A percentile compares a stretch with the other conserved stretches of the same genome.
Conservation (phyloP, 169 alveolate species). For the Cryptosporidium xiaoi region DNA sequence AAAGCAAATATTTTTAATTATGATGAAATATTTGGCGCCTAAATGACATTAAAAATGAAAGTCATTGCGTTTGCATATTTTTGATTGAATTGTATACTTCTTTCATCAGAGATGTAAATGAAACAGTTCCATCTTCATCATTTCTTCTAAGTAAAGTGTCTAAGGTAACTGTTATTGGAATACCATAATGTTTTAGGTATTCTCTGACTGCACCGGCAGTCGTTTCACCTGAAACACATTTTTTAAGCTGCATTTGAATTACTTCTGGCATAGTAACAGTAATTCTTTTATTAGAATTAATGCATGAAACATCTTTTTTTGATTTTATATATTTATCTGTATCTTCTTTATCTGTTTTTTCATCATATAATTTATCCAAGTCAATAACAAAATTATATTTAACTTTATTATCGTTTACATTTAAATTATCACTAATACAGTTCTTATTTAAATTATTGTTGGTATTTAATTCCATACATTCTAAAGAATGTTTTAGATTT, state of each 20-base stretch:
- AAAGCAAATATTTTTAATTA: neutral
- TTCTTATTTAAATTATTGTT: neutral
- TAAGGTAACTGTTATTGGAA: constrained; percentile 33
- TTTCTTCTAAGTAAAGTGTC: constrained; percentile 59
- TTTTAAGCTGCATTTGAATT: constrained; percentile 37
- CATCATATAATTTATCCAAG: no score
- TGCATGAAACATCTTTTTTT: neutral
- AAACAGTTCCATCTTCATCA: constrained; percentile 70
- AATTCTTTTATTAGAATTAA: neutral
- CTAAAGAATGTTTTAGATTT: constrained; percentile 9
- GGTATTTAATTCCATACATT: neutral
- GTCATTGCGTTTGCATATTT: constrained; percentile 7
- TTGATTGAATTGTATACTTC: constrained; percentile 50
- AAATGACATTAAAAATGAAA: neutral
- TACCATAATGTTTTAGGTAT: constrained; percentile 35
- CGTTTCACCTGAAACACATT: constrained; percentile 60
- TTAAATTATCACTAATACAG: no score
- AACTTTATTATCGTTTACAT: neutral
- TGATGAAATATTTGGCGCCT: neutral
- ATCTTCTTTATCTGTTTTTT: constrained; percentile 6
- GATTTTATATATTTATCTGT: neutral
- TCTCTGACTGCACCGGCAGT: constrained; percentile 43
- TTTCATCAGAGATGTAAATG: constrained; percentile 66
- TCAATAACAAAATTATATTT: constrained; percentile 37
- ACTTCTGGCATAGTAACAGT: constrained; percentile 47